Evolutionary conservation across 768 basidiomycete genomes (phyloP).

Genomic region (Rhizopogon vinicolor): DNA sequence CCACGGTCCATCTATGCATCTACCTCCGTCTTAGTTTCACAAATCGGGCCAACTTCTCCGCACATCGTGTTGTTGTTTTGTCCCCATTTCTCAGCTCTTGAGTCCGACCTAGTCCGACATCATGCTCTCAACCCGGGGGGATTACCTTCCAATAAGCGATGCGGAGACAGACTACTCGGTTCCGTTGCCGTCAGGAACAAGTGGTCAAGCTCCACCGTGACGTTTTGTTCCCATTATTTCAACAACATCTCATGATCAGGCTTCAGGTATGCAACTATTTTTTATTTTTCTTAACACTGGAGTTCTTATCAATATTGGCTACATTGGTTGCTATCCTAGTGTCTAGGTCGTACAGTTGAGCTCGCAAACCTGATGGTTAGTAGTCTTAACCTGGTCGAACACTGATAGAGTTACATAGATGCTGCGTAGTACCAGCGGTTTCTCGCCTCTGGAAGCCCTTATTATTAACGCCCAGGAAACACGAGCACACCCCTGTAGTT

Average conservation of each 20-base stretch:
- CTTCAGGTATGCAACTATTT: neutral
- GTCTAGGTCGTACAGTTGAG: neutral
- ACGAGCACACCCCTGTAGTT: neutral
- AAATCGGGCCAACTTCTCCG: neutral
- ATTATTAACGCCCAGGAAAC: neutral
- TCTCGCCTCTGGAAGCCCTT: neutral
- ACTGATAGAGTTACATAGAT: neutral
- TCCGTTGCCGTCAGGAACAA: neutral
- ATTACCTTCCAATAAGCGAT: neutral
- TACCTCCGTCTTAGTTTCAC: neutral
- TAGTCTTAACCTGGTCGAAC: neutral
- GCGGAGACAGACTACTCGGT: neutral
- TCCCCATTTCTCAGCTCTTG: neutral
- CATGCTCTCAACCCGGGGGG: neutral
- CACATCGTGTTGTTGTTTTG: neutral
- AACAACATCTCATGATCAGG: too few species aligned
- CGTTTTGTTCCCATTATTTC: too few species aligned
- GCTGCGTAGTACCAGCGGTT: too few species aligned
- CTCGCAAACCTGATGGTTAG: neutral
- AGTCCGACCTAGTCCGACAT: neutral
- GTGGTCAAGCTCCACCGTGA: too few species aligned
- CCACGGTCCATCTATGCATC: neutral
- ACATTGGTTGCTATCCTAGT: too few species aligned
- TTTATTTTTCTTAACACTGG: neutral
- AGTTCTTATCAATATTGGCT: too few species aligned